Percentiles rank a stretch among this genome's conserved stretches.
These are phyloP conservation scores for Vitis riparia DNA, from an alignment of 164 flowering plant species.

Conservation along the genomic window DNA sequence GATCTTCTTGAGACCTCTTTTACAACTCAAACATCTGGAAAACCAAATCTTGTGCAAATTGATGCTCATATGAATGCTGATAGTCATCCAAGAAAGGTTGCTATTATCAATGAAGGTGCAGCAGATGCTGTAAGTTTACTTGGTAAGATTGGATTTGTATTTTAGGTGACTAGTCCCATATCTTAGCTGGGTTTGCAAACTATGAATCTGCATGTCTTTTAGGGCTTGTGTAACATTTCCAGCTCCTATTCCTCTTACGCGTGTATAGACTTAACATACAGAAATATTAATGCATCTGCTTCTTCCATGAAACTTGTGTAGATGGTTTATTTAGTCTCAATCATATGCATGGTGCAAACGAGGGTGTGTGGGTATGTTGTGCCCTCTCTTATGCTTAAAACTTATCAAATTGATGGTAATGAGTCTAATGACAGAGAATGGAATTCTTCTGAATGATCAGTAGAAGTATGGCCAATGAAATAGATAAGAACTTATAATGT, in stretches of 20 bases:
- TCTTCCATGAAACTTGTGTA: background rate
- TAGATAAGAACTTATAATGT: background rate
- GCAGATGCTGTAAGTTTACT: slow-evolving; percentile 72
- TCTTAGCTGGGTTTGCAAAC: background rate
- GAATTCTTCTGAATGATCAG: background rate
- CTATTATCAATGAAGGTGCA: slow-evolving; percentile 86
- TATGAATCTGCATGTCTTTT: background rate
- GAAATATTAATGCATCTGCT: background rate
- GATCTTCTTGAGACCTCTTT: slow-evolving; percentile 44
- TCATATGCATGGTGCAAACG: background rate
- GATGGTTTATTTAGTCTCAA: background rate
- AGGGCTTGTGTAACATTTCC: background rate
- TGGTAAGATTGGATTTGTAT: slow-evolving; percentile 35
- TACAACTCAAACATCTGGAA: slow-evolving; percentile 9
- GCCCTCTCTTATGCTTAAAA: background rate
- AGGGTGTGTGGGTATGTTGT: background rate
- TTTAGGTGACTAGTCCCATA: no score
- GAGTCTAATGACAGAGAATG: background rate
- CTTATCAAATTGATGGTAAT: background rate
- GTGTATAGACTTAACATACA: background rate
- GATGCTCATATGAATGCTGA: slow-evolving; percentile 15
- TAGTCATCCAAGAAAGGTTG: slow-evolving; percentile 42
- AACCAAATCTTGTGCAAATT: slow-evolving; percentile 11
- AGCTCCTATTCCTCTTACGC: background rate
- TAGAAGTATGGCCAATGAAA: background rate